Evolutionary conservation across 2,329 filamentous ascomycete genomes (phyloP).

Genomic region (Coniochaeta prunicola): DNA sequence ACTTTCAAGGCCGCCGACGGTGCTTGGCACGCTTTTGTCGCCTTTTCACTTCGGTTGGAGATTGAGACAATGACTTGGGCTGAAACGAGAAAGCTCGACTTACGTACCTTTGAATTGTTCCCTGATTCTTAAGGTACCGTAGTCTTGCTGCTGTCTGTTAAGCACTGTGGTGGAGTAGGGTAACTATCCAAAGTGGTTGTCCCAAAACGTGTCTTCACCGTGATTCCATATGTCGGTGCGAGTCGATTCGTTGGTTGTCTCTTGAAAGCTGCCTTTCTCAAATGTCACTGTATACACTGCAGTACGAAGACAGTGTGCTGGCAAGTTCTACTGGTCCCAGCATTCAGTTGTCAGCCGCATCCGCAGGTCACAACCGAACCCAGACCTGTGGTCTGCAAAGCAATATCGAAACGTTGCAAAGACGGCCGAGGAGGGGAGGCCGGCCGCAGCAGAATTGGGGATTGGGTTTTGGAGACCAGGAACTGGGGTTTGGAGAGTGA

Average conservation of each 20-base stretch:
- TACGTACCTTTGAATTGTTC: background rate
- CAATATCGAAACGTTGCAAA: slow-evolving; percentile 4
- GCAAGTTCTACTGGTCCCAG: background rate
- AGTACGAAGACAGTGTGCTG: background rate
- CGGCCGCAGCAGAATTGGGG: slow-evolving; percentile 1
- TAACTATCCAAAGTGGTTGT: background rate
- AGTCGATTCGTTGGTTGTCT: background rate
- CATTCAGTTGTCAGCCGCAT: slow-evolving; percentile 1
- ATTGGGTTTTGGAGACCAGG: background rate
- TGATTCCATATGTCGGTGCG: background rate
- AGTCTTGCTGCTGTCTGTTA: background rate
- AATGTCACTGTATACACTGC: background rate
- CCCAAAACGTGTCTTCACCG: background rate
- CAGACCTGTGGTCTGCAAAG: background rate
- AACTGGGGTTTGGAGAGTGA: background rate
- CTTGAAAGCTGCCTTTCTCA: background rate
- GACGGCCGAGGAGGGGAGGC: background rate
- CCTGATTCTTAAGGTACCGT: background rate
- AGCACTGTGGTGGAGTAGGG: background rate
- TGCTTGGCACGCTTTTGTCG: background rate
- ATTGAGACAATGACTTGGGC: background rate
- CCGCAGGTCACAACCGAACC: background rate
- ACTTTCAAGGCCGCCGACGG: background rate
- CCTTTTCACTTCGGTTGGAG: background rate
- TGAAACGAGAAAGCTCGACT: background rate